These are phyloP conservation scores for Paramecium primaurelia DNA, from an alignment of 73 alveolate genomes.

Conservation along the genomic window DNA sequence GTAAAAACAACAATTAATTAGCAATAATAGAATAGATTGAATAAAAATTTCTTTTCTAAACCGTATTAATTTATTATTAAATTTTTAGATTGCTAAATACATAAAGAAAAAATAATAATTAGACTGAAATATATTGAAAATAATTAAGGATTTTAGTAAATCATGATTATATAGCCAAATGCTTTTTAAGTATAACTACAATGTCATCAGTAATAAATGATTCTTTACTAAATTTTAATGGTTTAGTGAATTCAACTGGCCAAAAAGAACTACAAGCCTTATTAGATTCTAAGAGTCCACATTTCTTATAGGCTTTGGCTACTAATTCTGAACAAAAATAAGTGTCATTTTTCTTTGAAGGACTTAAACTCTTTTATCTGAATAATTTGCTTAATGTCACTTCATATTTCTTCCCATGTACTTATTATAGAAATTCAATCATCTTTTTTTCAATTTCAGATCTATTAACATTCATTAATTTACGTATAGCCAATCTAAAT, in stretches of 20 bases:
- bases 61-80: not conserved
- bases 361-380: constrained; percentile 31
- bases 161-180: not conserved
- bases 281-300: constrained; percentile 37
- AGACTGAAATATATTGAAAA: not conserved
- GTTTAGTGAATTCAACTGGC: constrained; percentile 60
- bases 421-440: not conserved
- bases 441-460: not conserved
- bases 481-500: not conserved
- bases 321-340: constrained; percentile 60
- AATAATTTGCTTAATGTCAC: not conserved
- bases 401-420: constrained; percentile 46
- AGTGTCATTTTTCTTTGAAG: constrained; percentile 35
- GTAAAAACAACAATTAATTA: not conserved
- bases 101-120: not conserved
- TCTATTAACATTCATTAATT: not conserved
- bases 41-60: not conserved
- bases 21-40: not conserved
- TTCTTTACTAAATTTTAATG: not conserved
- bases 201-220: not conserved
- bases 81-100: not conserved
- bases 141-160: not conserved
- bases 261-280: constrained; percentile 41
- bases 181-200: constrained; percentile 29
- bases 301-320: constrained; percentile 49